Evolutionary conservation across 2,329 filamentous ascomycete species (phyloP).

Genomic region (Pseudocercospora musae): DNA sequence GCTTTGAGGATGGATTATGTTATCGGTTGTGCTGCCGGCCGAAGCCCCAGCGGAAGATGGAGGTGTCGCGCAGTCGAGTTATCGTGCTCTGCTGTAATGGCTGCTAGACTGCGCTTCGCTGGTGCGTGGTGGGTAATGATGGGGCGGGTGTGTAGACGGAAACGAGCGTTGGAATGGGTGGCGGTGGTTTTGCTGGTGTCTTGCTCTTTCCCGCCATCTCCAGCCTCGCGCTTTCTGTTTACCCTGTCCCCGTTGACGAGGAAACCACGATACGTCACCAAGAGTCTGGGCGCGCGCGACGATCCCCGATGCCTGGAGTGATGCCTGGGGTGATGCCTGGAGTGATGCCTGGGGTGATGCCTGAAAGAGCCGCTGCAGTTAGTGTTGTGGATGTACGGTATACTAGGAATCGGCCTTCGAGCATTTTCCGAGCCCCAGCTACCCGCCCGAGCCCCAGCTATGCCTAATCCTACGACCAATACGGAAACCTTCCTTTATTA

Average conservation of each 20-base stretch:
- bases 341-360: no score
- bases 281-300: not conserved
- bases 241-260: not conserved
- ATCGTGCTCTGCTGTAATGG: not conserved
- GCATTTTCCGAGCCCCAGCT: no score
- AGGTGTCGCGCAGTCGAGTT: not conserved
- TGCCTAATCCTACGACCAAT: no score
- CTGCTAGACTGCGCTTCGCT: not conserved
- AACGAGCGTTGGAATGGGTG: constrained; percentile 4
- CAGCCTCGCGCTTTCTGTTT: constrained; percentile 4
- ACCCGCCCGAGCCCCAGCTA: no score
- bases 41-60: constrained; percentile 26
- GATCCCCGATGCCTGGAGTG: not conserved
- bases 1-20: not conserved
- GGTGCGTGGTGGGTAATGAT: constrained; percentile 6
- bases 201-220: constrained; percentile 6
- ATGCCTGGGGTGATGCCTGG: no score
- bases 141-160: not conserved
- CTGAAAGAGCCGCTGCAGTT: no score
- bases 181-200: constrained; percentile 1
- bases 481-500: no score
- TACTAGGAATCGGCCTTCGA: no score
- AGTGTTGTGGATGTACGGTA: no score
- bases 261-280: not conserved
- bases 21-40: constrained; percentile 27